Conservation (phyloP, 2,329 filamentous ascomycete species). For the Aquanectria penicillioides region DNA sequence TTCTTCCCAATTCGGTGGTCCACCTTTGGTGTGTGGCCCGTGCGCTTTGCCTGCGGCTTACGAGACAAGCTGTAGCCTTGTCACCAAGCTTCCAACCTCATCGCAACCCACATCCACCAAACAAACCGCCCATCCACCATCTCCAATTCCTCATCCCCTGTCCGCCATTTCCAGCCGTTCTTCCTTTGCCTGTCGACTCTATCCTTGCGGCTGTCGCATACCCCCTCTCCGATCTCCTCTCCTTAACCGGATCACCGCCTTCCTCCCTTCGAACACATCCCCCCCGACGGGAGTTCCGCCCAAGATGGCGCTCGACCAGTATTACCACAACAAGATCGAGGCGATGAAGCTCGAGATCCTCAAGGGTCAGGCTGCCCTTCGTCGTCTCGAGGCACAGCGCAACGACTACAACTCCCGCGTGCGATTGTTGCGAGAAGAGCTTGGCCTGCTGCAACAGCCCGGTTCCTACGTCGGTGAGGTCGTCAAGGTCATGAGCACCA, state of each 20-base stretch:
- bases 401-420: slow-evolving; percentile 99
- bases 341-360: slow-evolving; percentile 99
- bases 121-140: slow-evolving; percentile 23
- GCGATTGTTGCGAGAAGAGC: slow-evolving; percentile 91
- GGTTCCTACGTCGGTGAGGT: slow-evolving; percentile 99
- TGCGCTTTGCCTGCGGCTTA: slow-evolving; percentile 42
- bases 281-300: slow-evolving; percentile 40
- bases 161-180: slow-evolving; percentile 6
- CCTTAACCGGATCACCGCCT: slow-evolving; percentile 2
- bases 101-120: slow-evolving; percentile 34
- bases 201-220: slow-evolving; percentile 16
- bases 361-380: slow-evolving; percentile 94
- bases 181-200: not conserved
- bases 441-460: slow-evolving; percentile 94
- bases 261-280: slow-evolving; percentile 2
- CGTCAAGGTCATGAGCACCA: slow-evolving; percentile 99
- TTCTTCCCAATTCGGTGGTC: slow-evolving; percentile 10
- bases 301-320: slow-evolving; percentile 98
- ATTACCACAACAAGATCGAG: slow-evolving; percentile 99
- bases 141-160: slow-evolving; percentile 23
- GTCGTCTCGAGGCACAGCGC: slow-evolving; percentile 94
- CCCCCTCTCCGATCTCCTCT: slow-evolving; percentile 15
- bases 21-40: slow-evolving; percentile 32
- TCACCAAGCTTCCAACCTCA: slow-evolving; percentile 45
- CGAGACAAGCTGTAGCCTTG: slow-evolving; percentile 50